A percentile compares a stretch with the other conserved stretches of the same genome.
Evolutionary conservation across 352 stramenopile genomes (phyloP).

Genomic region (Phytophthora boehmeriae): DNA sequence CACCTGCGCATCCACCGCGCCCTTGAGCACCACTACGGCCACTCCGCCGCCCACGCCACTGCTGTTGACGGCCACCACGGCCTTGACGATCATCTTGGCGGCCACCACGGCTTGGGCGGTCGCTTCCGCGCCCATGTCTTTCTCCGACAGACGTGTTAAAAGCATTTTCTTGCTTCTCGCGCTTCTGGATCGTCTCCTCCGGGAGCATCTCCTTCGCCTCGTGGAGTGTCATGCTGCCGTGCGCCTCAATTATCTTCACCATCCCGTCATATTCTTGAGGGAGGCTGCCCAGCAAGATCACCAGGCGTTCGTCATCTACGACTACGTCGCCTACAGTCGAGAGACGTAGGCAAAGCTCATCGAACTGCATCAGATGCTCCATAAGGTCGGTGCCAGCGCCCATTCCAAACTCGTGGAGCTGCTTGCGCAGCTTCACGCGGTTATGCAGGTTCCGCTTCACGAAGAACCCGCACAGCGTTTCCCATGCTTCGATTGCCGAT

Average conservation of each 20-base stretch:
- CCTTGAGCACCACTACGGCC: neutral
- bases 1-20: neutral
- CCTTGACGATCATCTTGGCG: neutral
- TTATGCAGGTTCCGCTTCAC: constrained; percentile 20
- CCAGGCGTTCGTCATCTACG: neutral
- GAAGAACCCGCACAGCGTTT: constrained; percentile 16
- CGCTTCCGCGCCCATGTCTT: neutral
- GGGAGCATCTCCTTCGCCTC: neutral
- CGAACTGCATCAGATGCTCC: neutral
- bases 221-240: neutral
- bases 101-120: neutral
- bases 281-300: neutral
- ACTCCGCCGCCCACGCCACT: neutral
- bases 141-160: neutral
- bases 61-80: neutral
- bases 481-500: no score
- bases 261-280: no score
- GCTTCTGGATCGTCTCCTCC: neutral
- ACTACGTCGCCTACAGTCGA: neutral
- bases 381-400: constrained; percentile 1
- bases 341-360: neutral
- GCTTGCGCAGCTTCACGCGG: constrained; percentile 18
- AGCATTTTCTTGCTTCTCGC: neutral
- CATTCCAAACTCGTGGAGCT: constrained; percentile 12
- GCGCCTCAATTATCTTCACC: neutral